Percentiles rank a stretch among this genome's conserved stretches.
Evolutionary conservation across 768 basidiomycete species (phyloP).

Genomic region (Antrodiella citrinella): DNA sequence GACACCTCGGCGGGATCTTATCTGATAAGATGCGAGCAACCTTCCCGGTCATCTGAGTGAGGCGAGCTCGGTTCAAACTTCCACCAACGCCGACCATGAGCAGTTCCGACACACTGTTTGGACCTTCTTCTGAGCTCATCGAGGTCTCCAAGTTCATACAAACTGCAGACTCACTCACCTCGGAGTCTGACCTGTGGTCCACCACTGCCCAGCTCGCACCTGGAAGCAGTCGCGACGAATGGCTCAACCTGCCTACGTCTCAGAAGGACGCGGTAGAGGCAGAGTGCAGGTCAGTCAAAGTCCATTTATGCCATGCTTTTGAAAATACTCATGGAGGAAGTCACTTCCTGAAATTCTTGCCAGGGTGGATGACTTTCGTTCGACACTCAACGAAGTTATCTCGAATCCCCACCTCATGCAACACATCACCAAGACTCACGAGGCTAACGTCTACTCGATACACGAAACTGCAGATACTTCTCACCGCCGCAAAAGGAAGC

Average conservation of each 20-base stretch:
- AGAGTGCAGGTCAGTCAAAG: slow-evolving; percentile 27
- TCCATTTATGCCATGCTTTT: background rate
- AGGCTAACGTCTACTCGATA: slow-evolving; percentile 32
- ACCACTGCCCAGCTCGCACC: slow-evolving; percentile 14
- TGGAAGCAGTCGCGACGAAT: slow-evolving; percentile 1
- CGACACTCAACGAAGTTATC: slow-evolving; percentile 38
- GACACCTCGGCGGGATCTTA: background rate
- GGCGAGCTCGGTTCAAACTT: no score
- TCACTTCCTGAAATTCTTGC: slow-evolving; percentile 7
- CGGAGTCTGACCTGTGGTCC: no score
- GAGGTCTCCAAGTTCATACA: slow-evolving; percentile 21
- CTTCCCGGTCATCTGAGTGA: no score
- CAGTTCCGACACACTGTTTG: slow-evolving; percentile 18
- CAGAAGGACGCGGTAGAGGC: slow-evolving; percentile 15
- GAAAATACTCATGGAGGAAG: slow-evolving; percentile 1
- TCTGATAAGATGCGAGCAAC: background rate
- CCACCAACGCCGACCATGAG: no score
- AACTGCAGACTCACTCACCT: background rate
- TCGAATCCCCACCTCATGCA: slow-evolving; percentile 49
- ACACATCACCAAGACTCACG: slow-evolving; percentile 46
- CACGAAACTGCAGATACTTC: slow-evolving; percentile 27
- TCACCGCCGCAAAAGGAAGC: slow-evolving; percentile 30
- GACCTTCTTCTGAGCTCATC: slow-evolving; percentile 23
- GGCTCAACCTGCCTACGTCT: slow-evolving; percentile 7
- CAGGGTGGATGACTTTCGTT: slow-evolving; percentile 47